Evolutionary conservation across 345 rosid species (phyloP).

Genomic region (Euphorbia peplus): DNA sequence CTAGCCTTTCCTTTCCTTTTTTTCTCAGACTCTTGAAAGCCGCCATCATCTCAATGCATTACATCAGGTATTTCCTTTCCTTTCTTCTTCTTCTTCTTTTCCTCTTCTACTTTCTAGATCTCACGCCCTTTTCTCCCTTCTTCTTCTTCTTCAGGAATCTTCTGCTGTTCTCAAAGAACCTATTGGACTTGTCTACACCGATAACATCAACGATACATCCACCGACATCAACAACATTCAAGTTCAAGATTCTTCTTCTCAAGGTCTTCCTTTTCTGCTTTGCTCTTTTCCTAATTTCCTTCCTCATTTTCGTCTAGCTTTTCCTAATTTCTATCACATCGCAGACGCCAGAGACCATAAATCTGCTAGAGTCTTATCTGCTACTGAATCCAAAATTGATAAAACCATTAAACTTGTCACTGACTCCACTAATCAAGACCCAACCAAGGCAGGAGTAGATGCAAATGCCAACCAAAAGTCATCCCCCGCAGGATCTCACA

Average conservation of each 20-base stretch:
- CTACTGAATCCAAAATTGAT: slow-evolving; percentile 43
- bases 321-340: slow-evolving; percentile 18
- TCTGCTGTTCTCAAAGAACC: slow-evolving; percentile 49
- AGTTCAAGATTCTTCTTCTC: neutral
- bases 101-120: slow-evolving; percentile 21
- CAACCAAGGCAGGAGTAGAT: slow-evolving; percentile 4
- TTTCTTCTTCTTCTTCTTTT: neutral
- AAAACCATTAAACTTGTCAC: slow-evolving; percentile 58
- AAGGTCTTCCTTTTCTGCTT: neutral
- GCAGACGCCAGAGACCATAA: slow-evolving; percentile 52
- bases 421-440: slow-evolving; percentile 21
- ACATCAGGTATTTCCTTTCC: slow-evolving; percentile 52
- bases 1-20: too few species aligned
- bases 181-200: slow-evolving; percentile 53
- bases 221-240: neutral
- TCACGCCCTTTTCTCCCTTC: slow-evolving; percentile 13
- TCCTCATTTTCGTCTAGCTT: neutral
- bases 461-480: neutral
- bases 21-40: slow-evolving; percentile 50
- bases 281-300: neutral
- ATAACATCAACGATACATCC: slow-evolving; percentile 17
- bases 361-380: slow-evolving; percentile 68
- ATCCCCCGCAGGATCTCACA: neutral
- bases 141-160: slow-evolving; percentile 46
- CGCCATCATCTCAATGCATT: slow-evolving; percentile 64